Base-by-base conservation (phyloP, 495 filamentous ascomycete species). In the Niebla homalea region DNA sequence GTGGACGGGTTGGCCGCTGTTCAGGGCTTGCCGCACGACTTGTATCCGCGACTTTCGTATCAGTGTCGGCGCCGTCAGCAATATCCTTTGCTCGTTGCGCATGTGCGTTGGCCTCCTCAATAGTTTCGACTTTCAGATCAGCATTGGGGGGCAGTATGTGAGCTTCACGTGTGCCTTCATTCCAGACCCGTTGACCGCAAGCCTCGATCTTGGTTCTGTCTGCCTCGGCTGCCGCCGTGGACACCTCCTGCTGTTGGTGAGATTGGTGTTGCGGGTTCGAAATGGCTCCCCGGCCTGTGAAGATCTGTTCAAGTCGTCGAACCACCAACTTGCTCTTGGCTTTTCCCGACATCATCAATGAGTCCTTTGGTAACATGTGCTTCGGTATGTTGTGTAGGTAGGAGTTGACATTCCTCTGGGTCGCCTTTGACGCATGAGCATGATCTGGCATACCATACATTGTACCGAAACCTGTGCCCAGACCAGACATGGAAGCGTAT, bases 271-370 rank as follows among this genome's bases (percentile, higher is more conserved):
- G 65, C 15, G 61, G 58, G 32, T 60, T 63, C 6, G 63, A 53
- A 14, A 66, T 67, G 15, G 68, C 67, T 23, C 70, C 68, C 50
- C 78, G 81, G 6, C 85, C 85, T n/a, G 83, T 84, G 50, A 89
- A 89, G 4, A 89, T 70, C 46, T 87, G 81, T 59, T 89, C 85
- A 5, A 89, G 60, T 29, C 81, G 71, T 50, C 73, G 68, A 20
- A 87, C 85, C 1, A 88, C 79, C 18, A 83, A 58, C 60, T 78
- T 85, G 67, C 84, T 84, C 65, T 77, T 86, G 18, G 76, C 69
- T 51, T 71, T 78, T 29, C 87, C 85, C 0, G 78, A 73, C 76
- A 84, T 71, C 3, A 65, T 57, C 0, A 64, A 48, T 8, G 66
- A 56, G 41, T 69, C 67, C 19, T 67, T 71, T 5, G 77, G 78